Base-by-base conservation (phyloP, 192 early-diverging fungal genomes). In the Coemansia umbellata region DNA sequence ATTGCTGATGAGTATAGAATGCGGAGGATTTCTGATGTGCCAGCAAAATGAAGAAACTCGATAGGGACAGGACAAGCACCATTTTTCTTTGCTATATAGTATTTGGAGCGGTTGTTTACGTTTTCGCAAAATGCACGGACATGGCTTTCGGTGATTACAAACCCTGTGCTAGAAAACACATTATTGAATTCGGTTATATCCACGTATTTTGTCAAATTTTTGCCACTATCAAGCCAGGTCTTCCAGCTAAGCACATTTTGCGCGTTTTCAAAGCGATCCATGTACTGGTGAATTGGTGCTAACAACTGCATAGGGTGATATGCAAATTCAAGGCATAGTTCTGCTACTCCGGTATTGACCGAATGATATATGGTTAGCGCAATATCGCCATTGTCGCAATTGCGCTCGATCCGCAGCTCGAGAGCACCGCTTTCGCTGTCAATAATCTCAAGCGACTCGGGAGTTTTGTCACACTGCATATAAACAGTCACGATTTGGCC, bases 1-100 rank as follows among this genome's bases (percentile, higher is more conserved):
- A 94, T 90, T 21, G 88, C 82, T 54, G 89, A 85, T 30, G 91
- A 87, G 11, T 0, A 6, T 7, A 60, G 5, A 0, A 36, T 5
- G 2, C 58, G 24, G 13, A 45, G 21, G 5, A 51, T 27, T 6
- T 27, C 72, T 66, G 82, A 78, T 82, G 87, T 89, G 5, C 83
- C 88, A 36, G 87, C 82, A 27, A 91, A 85, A 32, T 91, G 88
- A 31, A 88, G 82, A 65, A 92, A 93, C 65, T 93, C 92, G 85
- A 94, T 89, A 22, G 93, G 93, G 30, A 87, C 89, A 41, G 47
- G 68, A 10, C 75, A 39, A 23, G 78, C 71, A 44, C 80, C 78
- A 42, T 74, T 74, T 43, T 66, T 72, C 31, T 77, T 69, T 7
- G 13, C 15, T 37, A 35, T 4, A 59, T 84, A 82, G 33, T 76